Conservation (phyloP, 2,329 filamentous ascomycete species). For the Tetracladium maxilliforme region DNA sequence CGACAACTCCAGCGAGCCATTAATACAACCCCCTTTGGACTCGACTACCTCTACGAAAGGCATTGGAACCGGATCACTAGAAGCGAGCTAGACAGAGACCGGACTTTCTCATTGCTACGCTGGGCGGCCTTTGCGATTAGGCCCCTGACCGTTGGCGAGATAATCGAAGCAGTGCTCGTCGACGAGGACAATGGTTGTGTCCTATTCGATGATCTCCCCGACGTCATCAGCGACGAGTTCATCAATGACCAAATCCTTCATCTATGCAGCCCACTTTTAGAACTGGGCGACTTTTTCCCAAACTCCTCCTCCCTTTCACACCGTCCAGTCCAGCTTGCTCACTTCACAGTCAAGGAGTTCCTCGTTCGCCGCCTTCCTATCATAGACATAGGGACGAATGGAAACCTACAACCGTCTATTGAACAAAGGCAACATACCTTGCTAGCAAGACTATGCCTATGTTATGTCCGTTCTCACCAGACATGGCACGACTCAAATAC, state of each 20-base stretch:
- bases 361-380: no score
- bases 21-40: conserved; percentile 3
- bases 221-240: conserved; percentile 13
- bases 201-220: conserved; percentile 10
- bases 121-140: conserved; percentile 7
- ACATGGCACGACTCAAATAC: no score
- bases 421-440: no score
- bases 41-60: conserved; percentile 4
- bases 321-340: conserved; percentile 9
- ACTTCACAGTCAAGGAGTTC: conserved; percentile 9
- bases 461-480: no score
- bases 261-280: conserved; percentile 15
- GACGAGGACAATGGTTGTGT: conserved; percentile 6
- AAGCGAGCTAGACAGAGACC: conserved; percentile 3
- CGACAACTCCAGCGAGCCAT: conserved; percentile 4
- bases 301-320: conserved; percentile 2
- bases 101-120: conserved; percentile 7
- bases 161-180: conserved; percentile 7
- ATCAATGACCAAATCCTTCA: conserved; percentile 12
- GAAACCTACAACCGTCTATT: no score
- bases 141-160: conserved; percentile 7
- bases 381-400: no score
- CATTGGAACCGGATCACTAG: conserved; percentile 3
- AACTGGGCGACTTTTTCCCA: conserved; percentile 7
- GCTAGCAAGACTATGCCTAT: no score